These are phyloP conservation scores for Suillus paluster DNA, from an alignment of 768 basidiomycete species.

Conservation along the genomic window DNA sequence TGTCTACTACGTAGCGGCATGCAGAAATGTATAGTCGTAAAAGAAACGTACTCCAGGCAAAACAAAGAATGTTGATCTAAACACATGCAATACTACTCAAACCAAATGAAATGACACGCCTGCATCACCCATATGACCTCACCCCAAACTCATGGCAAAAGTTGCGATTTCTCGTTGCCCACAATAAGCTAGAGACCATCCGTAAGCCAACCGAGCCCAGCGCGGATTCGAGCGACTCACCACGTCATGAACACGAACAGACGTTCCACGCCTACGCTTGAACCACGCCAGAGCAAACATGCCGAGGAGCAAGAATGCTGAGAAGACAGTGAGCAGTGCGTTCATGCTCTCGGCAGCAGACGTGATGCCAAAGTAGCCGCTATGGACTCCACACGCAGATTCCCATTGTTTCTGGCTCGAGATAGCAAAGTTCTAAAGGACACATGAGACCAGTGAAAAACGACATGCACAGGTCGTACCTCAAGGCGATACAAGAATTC, in stretches of 20 bases:
- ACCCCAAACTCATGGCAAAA: slow-evolving; percentile 24
- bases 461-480: slow-evolving; percentile 43
- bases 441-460: slow-evolving; percentile 2
- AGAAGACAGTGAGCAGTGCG: slow-evolving; percentile 7
- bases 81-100: background rate
- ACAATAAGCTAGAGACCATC: slow-evolving; percentile 5
- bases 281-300: slow-evolving; percentile 19
- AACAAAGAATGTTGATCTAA: background rate
- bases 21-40: background rate
- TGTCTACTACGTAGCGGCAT: background rate
- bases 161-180: slow-evolving; percentile 27
- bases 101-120: background rate
- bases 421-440: slow-evolving; percentile 41
- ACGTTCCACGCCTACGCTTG: slow-evolving; percentile 19
- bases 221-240: slow-evolving; percentile 11
- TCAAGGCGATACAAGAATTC: slow-evolving; percentile 83
- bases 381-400: slow-evolving; percentile 38
- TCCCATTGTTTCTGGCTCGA: slow-evolving; percentile 44
- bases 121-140: background rate
- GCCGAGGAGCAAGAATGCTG: slow-evolving; percentile 17
- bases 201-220: background rate
- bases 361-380: slow-evolving; percentile 25
- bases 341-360: slow-evolving; percentile 8
- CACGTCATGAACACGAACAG: slow-evolving; percentile 11
- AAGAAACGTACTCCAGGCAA: background rate